Evolutionary conservation across 129 eudicot genomes (phyloP).

Genomic region (sunflower (Helianthus annuus)): DNA sequence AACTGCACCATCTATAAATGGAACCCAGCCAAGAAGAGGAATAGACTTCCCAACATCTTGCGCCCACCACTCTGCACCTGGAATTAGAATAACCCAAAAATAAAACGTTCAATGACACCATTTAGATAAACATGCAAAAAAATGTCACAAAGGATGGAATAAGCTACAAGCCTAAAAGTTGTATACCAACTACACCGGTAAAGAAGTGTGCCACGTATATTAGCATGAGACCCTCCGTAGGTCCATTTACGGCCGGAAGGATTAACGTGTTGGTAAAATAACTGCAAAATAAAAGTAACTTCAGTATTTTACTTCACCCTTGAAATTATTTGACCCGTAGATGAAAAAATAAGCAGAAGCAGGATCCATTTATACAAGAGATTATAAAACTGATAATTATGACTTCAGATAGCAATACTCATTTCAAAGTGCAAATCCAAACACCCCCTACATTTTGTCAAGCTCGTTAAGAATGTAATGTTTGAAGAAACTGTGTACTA

Average conservation of each 20-base stretch:
- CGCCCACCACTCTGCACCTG: constrained; percentile 99
- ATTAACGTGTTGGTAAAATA: constrained; percentile 90
- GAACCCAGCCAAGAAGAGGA: constrained; percentile 85
- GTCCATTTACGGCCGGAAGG: constrained; percentile 95
- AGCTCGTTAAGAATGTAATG: background rate
- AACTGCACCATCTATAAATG: constrained; percentile 61
- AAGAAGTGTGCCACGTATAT: constrained; percentile 76
- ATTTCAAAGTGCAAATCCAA: background rate
- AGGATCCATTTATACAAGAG: background rate
- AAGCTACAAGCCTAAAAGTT: background rate
- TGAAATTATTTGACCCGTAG: background rate
- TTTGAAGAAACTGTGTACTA: constrained; percentile 9
- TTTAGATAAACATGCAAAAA: background rate
- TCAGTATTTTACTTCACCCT: constrained; percentile 11
- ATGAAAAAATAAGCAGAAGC: background rate
- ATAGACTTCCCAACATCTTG: constrained; percentile 79
- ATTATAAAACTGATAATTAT: background rate
- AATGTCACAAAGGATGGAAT: background rate
- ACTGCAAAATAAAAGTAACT: constrained; percentile 49
- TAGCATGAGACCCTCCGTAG: constrained; percentile 96
- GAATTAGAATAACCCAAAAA: constrained; percentile 17
- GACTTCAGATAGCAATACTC: background rate
- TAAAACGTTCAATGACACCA: background rate
- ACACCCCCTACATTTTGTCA: background rate
- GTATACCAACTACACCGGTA: constrained; percentile 84